Evolutionary conservation across 768 basidiomycete genomes (phyloP), one percentile per base, ranked within the genome.

Genomic region (Tulasnella sp.): DNA sequence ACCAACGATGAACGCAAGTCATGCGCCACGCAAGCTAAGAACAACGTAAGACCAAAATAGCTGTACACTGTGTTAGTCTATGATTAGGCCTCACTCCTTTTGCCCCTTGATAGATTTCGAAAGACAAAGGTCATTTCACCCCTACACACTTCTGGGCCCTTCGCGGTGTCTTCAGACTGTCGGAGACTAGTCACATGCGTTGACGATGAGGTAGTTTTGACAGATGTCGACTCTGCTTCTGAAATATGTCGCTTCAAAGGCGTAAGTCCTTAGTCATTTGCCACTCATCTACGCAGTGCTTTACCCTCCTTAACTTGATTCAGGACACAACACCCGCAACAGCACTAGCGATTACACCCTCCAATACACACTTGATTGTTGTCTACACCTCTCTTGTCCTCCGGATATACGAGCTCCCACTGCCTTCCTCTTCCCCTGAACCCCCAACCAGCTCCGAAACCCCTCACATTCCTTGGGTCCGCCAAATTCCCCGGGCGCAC

Each of bases 241-340:
- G 87, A 91, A 77, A 88, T 97, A 40, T 94, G 92, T 82, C 88
- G 91, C 7, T 93, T 99, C 82, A 84, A 88, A 69, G 92, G 93
- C 75, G 96, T 98, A 81, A 81, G 94, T 88, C 25, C 39, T 17
- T 0, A 74, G 25, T 67, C 45, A 40, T 49, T 40, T 39, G 75
- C 71, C 37, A 75, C 42, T 71, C 68, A 22, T 77, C 39, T 49
- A 79, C 34, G 78, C 74, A 54, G 19, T 25, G 52, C 49, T 39
- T 15, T 67, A 75, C 31, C 39, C 52, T 34, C 77, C 71, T 49
- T 11, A 22, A 70, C 36, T 45, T 31, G 22, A 17, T 7, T 29
- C 70, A 99, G 96, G 96, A 95, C 81, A 89, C 92, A 8, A 91
- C 93, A 83, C 83, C 91, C 19, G 90, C 97, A 80, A 93, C 92